Evolutionary conservation across 2,329 filamentous ascomycete genomes (phyloP).

Genomic region (Setomelanomma holmii): DNA sequence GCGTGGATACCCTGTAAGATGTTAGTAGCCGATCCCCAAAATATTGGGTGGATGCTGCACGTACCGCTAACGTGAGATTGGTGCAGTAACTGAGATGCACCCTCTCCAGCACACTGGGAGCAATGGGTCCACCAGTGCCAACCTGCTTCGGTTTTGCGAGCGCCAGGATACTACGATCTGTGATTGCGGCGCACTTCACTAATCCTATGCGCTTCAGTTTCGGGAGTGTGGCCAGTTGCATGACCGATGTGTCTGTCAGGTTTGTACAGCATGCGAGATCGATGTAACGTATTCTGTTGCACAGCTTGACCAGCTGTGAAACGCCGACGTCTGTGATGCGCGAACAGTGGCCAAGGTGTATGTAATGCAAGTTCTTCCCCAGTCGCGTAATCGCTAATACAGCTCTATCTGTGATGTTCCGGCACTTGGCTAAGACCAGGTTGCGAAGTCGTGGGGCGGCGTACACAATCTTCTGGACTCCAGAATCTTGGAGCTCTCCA

Average conservation of each 20-base stretch:
- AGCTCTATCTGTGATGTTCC: conserved; percentile 86
- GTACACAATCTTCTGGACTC: conserved; percentile 86
- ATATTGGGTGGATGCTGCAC: conserved; percentile 37
- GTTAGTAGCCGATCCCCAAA: conserved; percentile 4
- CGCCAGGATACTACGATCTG: conserved; percentile 85
- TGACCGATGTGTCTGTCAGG: conserved; percentile 86
- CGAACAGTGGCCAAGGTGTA: conserved; percentile 92
- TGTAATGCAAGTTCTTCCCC: conserved; percentile 95
- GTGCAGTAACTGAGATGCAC: conserved; percentile 97
- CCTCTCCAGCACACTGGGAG: conserved; percentile 77
- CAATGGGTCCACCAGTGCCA: conserved; percentile 62
- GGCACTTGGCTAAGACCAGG: conserved; percentile 91
- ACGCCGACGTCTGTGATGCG: conserved; percentile 91
- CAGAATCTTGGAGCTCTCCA: conserved; percentile 80
- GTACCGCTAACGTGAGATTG: conserved; percentile 79
- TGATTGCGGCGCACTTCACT: conserved; percentile 91
- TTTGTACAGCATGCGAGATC: conserved; percentile 94
- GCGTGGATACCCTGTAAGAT: conserved; percentile 80
- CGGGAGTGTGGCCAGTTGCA: conserved; percentile 81
- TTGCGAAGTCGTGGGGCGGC: conserved; percentile 89
- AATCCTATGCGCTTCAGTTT: conserved; percentile 94
- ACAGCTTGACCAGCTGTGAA: conserved; percentile 79
- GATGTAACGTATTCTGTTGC: conserved; percentile 96
- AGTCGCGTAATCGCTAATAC: conserved; percentile 87
- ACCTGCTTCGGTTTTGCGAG: conserved; percentile 72